Base-by-base conservation (phyloP, 495 filamentous ascomycete genomes). In the Peziza echinospora region DNA sequence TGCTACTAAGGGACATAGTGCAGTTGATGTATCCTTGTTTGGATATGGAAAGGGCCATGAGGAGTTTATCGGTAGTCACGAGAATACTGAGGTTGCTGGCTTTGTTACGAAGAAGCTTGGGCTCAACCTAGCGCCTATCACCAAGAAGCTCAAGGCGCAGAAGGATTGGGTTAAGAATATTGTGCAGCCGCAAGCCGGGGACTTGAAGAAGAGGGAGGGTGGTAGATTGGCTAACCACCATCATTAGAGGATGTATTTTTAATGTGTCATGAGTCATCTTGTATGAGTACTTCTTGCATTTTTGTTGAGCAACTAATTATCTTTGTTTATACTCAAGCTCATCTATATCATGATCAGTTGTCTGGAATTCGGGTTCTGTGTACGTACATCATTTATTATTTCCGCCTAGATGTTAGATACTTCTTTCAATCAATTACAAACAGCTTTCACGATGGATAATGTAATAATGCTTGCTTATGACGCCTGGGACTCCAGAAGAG, bases 11-110 rank as follows among this genome's bases (percentile, higher is more conserved):
- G 60, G 60, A 8, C 60, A 62, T 26, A 58, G 51, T 13, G 60
- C 46, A 40, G 51, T 50, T 34, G 60, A 62, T 54, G 57, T 62
- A 16, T 60, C 53, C 17, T 26, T 59, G n/a, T 53, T 52, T 7
- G 59, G 59, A 4, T 45, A 60, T 19, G 59, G 59, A 6, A 11
- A 48, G 7, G 53, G 53, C 45, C 45, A 56, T 24, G 39, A 55
- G 43, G 16, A 52, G 21, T 48, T 82, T 28, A 52, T 64, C 2
- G 79, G 78, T 3, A 78, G 79, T 55, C 67, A 74, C 51, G 78
- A 84, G 62, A 84, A 84, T 55, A 83, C 73, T 7, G 78, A 82
- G 37, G 64, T 84, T n/a, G 78, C 77, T 10, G 56, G 61, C 11
- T 83, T 82, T 55, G 61, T 82, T 8, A 62, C 68, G 8, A 57